Conservation (phyloP, 176 grass and related monocot genomes). For the Bothriochloa decipiens region DNA sequence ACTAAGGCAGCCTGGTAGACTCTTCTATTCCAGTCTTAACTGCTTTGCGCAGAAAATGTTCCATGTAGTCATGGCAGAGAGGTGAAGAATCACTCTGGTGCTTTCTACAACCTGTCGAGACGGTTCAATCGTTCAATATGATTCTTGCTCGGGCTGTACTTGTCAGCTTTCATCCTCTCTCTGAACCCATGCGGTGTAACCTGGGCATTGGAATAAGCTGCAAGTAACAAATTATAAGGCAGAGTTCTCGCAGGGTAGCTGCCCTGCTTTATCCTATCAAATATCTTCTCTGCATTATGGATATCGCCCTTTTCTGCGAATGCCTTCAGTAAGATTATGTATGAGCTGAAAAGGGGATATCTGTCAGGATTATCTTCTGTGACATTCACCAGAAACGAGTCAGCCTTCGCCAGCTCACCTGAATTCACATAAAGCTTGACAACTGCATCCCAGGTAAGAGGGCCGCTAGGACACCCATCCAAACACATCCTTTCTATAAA, state of each 20-base stretch:
- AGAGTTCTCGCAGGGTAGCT: slow-evolving; percentile 39
- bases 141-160: slow-evolving; percentile 34
- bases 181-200: slow-evolving; percentile 63
- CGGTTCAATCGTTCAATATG: slow-evolving; percentile 21
- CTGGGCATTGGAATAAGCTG: slow-evolving; percentile 68
- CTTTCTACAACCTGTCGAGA: slow-evolving; percentile 43
- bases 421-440: slow-evolving; percentile 71
- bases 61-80: background rate
- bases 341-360: slow-evolving; percentile 52
- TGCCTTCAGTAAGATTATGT: slow-evolving; percentile 54
- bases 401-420: slow-evolving; percentile 68
- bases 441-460: slow-evolving; percentile 65
- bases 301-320: slow-evolving; percentile 73
- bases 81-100: slow-evolving; percentile 29
- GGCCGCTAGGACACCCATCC: slow-evolving; percentile 39
- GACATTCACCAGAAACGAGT: slow-evolving; percentile 60
- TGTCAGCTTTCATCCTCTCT: slow-evolving; percentile 70
- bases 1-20: background rate
- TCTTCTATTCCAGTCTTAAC: slow-evolving; percentile 28
- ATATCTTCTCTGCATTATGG: slow-evolving; percentile 75
- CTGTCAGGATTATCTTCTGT: slow-evolving; percentile 49
- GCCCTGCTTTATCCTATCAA: slow-evolving; percentile 50
- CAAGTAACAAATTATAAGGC: slow-evolving; percentile 63
- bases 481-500: slow-evolving; percentile 64
- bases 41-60: slow-evolving; percentile 4